Percentiles rank a stretch among this genome's conserved stretches.
These are phyloP conservation scores for Ajuga reptans DNA, from an alignment of 305 asterid species.

Conservation along the genomic window DNA sequence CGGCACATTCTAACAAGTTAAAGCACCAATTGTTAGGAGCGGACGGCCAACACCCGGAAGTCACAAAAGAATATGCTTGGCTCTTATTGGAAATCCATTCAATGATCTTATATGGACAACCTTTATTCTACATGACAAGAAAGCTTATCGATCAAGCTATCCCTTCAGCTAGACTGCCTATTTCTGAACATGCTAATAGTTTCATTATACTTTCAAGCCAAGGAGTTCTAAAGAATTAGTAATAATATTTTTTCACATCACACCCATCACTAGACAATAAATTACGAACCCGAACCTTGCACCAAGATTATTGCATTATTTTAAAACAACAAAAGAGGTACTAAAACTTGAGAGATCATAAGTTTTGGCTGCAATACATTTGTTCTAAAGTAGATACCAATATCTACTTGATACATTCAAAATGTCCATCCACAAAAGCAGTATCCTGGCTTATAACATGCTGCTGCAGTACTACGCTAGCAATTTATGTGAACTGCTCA, in stretches of 20 bases:
- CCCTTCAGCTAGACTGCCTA: not conserved
- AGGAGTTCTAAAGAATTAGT: not conserved
- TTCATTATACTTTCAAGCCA: not conserved
- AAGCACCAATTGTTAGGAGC: constrained; percentile 13
- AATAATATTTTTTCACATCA: not conserved
- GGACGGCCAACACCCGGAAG: not conserved
- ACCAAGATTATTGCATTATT: not conserved
- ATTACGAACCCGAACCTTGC: constrained; percentile 13
- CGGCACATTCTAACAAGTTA: constrained; percentile 8
- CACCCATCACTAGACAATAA: constrained; percentile 6
- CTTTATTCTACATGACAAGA: not conserved
- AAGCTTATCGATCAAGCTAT: constrained; percentile 16
- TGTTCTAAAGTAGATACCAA: not conserved
- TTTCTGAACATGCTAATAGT: not conserved
- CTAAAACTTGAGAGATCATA: not conserved
- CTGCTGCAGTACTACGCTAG: not conserved
- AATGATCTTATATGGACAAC: not conserved
- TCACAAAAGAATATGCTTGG: not conserved
- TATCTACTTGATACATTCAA: not conserved
- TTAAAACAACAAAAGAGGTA: not conserved
- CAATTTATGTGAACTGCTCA: not conserved
- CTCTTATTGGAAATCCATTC: constrained; percentile 9
- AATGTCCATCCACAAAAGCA: not conserved
- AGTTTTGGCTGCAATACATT: not conserved
- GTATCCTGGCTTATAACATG: not conserved